These are phyloP conservation scores for Carex sylvatica DNA, from an alignment of 202 grass and related monocot species.

Conservation along the genomic window DNA sequence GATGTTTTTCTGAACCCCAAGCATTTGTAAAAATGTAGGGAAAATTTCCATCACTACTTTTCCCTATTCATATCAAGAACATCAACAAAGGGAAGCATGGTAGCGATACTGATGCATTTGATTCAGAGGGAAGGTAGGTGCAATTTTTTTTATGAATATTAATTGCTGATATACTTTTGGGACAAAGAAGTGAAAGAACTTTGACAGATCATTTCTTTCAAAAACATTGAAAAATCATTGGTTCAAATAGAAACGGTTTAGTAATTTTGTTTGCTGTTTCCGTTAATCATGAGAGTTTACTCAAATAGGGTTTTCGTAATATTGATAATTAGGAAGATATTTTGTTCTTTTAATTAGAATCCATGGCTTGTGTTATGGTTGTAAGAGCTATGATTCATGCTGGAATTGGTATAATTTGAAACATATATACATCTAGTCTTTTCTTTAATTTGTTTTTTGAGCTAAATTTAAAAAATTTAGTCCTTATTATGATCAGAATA, in stretches of 20 bases:
- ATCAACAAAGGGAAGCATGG: slow-evolving; percentile 56
- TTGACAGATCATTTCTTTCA: too few relatives aligned
- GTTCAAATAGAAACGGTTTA: background rate
- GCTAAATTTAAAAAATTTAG: background rate
- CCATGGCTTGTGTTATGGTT: background rate
- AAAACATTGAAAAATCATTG: background rate
- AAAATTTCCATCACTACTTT: slow-evolving; percentile 31
- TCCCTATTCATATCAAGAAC: slow-evolving; percentile 42
- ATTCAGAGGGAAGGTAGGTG: slow-evolving; percentile 50
- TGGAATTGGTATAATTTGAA: background rate
- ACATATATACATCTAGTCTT: background rate
- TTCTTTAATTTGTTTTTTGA: background rate
- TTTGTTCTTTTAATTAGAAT: background rate
- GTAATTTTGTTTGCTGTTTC: background rate
- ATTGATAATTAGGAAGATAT: background rate
- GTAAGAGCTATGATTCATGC: background rate
- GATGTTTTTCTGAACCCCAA: background rate
- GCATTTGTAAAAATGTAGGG: slow-evolving; percentile 14
- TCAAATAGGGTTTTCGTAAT: background rate
- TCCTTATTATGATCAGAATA: background rate
- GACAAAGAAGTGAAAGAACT: too few relatives aligned
- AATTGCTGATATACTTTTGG: background rate
- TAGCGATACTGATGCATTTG: slow-evolving; percentile 54
- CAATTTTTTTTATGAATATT: background rate
- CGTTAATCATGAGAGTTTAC: background rate